These are phyloP conservation scores for Nemania sp. DNA, from an alignment of 2,329 filamentous ascomycete genomes.

Conservation along the genomic window DNA sequence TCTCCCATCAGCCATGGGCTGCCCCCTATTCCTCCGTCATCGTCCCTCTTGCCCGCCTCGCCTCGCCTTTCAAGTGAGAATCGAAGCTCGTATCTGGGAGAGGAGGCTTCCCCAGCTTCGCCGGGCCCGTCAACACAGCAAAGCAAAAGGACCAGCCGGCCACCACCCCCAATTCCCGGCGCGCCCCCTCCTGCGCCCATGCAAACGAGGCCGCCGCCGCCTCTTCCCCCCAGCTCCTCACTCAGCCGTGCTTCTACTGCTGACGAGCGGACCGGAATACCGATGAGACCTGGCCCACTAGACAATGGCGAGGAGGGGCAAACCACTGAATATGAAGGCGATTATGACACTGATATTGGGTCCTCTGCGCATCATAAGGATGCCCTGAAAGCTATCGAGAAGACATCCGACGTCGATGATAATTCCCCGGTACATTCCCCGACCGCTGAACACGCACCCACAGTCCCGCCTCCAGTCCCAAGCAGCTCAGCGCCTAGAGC, in stretches of 20 bases:
- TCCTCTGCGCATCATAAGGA: conserved; percentile 94
- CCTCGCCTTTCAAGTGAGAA: conserved; percentile 42
- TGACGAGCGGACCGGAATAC: conserved; percentile 52
- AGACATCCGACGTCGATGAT: conserved; percentile 77
- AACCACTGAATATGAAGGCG: conserved; percentile 91
- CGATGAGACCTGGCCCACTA: conserved; percentile 46
- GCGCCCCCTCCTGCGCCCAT: conserved; percentile 51
- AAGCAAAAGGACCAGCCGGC: conserved; percentile 59
- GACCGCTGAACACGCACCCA: conserved; percentile 48
- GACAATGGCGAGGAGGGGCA: conserved; percentile 72
- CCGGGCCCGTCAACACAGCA: conserved; percentile 42
- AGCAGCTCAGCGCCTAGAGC: conserved; percentile 58
- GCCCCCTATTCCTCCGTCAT: conserved; percentile 50
- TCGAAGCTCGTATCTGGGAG: conserved; percentile 42
- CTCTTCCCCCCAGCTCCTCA: conserved; percentile 60
- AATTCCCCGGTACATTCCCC: conserved; percentile 64
- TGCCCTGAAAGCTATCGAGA: conserved; percentile 79
- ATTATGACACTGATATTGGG: conserved; percentile 96
- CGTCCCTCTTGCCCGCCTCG: conserved; percentile 51
- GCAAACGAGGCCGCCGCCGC: conserved; percentile 66
- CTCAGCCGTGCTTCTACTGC: conserved; percentile 62
- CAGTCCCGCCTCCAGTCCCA: conserved; percentile 60
- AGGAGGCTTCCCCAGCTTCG: conserved; percentile 45
- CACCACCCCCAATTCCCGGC: conserved; percentile 64
- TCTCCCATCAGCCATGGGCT: conserved; percentile 45